Base-by-base conservation (phyloP, 306 rosid genomes). In the Ochetophila trinervis region DNA sequence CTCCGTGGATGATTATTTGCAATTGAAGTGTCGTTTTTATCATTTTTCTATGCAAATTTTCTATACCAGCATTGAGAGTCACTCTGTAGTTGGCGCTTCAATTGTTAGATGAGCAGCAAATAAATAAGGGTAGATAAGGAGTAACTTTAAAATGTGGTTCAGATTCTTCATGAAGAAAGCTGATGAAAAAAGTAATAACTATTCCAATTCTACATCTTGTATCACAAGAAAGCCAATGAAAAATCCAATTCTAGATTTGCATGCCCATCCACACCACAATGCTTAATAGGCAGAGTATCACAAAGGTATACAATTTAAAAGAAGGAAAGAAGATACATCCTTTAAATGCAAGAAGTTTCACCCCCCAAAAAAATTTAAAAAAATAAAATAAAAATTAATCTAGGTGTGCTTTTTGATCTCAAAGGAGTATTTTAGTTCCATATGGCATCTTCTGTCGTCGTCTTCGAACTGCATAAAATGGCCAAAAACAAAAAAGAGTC, bases 381-480 rank as follows among this genome's bases (percentile, higher is more conserved):
- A 40, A 40, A 40, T 8, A 8, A 40, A 40, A 40, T 36, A 8
- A 40, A 40, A 8, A 6, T 2, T 10, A 54, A 6, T 22, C 76
- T 80, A 78, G 40, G 70, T 45, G 54, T 67, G 56, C 74, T 42
- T 78, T 52, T 81, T 78, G 15, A 84, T 84, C 82, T 81, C 86
- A 13, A 84, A 84, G 5, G 75, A 53, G 57, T 84, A 84, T 24
- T 67, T 53, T 13, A 84, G 82, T 63, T 80, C 86, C 82, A 84
- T 59, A 66, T 81, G 73, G 61, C 86, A 69, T 79, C 84, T 79
- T 68, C 57, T 69, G 65, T 84, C 89, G 61, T 84, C 89, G 35
- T 84, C 89, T 78, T 81, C 84, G 20, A 84, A 84, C 89, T 84
- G 76, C 34, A 21, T 6, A 22, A 59, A 57, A 61, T 17, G 9